phyloP scores from a whole-genome alignment of 495 filamentous ascomycete genomes.

The Aspergillus egyptiacus region DNA sequence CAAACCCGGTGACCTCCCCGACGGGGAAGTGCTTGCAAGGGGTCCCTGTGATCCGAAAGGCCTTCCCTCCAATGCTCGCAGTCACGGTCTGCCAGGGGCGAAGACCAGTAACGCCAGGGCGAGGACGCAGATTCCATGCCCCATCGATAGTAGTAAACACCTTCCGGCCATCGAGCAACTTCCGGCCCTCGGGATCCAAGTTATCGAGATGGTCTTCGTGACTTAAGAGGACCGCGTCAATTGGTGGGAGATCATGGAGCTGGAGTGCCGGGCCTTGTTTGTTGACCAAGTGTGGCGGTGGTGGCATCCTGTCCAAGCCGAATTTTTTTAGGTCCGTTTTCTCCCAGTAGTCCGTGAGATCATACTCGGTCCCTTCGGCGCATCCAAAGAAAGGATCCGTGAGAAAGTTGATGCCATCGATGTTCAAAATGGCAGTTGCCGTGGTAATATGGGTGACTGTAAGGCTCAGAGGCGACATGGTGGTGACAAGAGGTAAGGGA shows the following conservation, averaged over 20 bases:
- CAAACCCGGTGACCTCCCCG: constrained; percentile 3
- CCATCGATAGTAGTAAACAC: background rate
- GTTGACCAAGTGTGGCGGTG: background rate
- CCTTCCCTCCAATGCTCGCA: background rate
- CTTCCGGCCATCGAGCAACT: background rate
- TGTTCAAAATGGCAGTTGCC: background rate
- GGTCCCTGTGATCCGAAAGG: background rate
- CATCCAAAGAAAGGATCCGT: background rate
- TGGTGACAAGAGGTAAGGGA: no score
- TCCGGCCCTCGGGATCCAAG: constrained; percentile 27
- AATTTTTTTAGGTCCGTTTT: background rate
- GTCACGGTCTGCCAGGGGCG: constrained; percentile 2
- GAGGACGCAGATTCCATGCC: background rate
- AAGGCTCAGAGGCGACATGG: no score
- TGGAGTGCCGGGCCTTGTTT: constrained; percentile 27
- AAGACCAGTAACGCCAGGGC: background rate
- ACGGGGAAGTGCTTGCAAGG: constrained; percentile 3
- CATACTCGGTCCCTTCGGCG: background rate
- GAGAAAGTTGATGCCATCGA: constrained; percentile 5
- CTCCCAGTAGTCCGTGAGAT: background rate
- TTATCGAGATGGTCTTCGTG: constrained; percentile 53
- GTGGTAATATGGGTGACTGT: constrained; percentile 3
- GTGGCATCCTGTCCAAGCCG: background rate
- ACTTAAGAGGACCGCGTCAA: constrained; percentile 47
- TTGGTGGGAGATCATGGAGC: constrained; percentile 37